Conservation (phyloP, 495 filamentous ascomycete species). For the Podospora tetraspora region DNA sequence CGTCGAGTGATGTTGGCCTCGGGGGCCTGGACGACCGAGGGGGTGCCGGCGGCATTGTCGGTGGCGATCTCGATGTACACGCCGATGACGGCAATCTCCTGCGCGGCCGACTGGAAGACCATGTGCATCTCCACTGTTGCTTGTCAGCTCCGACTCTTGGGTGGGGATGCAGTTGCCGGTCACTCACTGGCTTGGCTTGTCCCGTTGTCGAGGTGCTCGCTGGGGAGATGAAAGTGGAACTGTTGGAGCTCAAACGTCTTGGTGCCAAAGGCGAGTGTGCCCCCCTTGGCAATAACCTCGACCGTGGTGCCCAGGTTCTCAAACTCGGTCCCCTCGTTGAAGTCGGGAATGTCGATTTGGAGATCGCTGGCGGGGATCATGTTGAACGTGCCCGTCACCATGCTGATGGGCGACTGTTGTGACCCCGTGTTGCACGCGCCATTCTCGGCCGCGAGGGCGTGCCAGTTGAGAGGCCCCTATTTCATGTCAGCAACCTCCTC, state of each 20-base stretch:
- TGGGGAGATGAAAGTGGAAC: slow-evolving; percentile 68
- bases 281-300: slow-evolving; percentile 45
- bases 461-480: slow-evolving; percentile 56
- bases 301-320: slow-evolving; percentile 58
- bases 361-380: slow-evolving; percentile 37
- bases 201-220: slow-evolving; percentile 56
- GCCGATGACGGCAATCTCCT: slow-evolving; percentile 52
- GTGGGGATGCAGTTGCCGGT: not conserved
- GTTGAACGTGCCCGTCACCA: slow-evolving; percentile 37
- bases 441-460: slow-evolving; percentile 44
- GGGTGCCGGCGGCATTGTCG: slow-evolving; percentile 19
- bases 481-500: not conserved
- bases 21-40: slow-evolving; percentile 1
- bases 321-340: slow-evolving; percentile 42
- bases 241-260: slow-evolving; percentile 52
- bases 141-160: slow-evolving; percentile 11
- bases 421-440: slow-evolving; percentile 48
- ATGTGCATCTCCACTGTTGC: slow-evolving; percentile 59
- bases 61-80: slow-evolving; percentile 55
- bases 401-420: slow-evolving; percentile 60
- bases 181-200: slow-evolving; percentile 40
- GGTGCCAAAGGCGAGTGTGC: slow-evolving; percentile 39
- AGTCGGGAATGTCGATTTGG: slow-evolving; percentile 29
- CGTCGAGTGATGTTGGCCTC: slow-evolving; percentile 9
- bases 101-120: slow-evolving; percentile 48